Evolutionary conservation across 1,284 basidiomycete genomes (phyloP).

Genomic region (Mycena sp.): DNA sequence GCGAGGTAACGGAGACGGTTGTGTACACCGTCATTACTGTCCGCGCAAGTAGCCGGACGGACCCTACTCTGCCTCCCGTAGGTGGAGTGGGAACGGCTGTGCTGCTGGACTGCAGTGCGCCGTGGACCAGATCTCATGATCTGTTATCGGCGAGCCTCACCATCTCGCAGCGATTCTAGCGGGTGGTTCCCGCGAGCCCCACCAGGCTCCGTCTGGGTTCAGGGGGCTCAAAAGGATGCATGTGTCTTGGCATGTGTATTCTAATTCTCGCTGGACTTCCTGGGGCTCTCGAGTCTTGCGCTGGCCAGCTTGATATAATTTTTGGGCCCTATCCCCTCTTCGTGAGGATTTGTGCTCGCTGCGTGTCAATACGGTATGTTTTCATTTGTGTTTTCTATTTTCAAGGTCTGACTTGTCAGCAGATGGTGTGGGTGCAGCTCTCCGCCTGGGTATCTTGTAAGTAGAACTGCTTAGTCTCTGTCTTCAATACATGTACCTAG

Average conservation of each 20-base stretch:
- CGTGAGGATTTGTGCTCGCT: not conserved
- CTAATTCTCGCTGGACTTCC: not conserved
- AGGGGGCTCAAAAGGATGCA: not conserved
- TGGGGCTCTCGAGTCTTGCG: not conserved
- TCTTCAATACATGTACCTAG: too few species aligned
- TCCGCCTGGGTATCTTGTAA: too few species aligned
- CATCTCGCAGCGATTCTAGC: conserved; percentile 1
- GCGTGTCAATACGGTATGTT: not conserved
- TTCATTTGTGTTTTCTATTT: too few species aligned
- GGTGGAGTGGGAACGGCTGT: too few species aligned
- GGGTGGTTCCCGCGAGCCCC: conserved; percentile 15
- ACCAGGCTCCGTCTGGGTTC: conserved; percentile 15
- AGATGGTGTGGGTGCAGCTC: too few species aligned
- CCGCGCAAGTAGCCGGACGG: too few species aligned
- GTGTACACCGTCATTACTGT: too few species aligned
- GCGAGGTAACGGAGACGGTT: too few species aligned
- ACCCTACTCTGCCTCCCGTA: too few species aligned
- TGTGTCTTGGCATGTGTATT: not conserved
- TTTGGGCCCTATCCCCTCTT: not conserved
- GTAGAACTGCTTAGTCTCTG: too few species aligned
- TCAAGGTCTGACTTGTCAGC: too few species aligned
- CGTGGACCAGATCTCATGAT: not conserved
- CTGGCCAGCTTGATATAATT: not conserved
- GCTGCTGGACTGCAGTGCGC: too few species aligned
- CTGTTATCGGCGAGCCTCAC: conserved; percentile 9